phyloP scores from a whole-genome alignment of 2,329 filamentous ascomycete genomes.

The Albifimbria verrucaria region DNA sequence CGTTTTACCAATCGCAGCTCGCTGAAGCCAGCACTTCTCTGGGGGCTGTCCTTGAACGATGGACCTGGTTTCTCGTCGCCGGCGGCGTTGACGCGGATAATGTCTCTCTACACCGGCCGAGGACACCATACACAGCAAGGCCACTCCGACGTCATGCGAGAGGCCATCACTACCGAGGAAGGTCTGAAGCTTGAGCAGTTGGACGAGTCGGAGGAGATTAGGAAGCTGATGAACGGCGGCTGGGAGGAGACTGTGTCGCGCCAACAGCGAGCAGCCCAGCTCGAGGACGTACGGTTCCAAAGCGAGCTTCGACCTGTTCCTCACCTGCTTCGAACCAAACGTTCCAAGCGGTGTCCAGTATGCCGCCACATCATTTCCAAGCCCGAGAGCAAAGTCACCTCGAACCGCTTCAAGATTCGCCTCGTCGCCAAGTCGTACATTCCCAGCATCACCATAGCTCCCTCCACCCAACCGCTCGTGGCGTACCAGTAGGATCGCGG shows the following conservation, averaged over 20 bases:
- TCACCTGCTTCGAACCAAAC: slow-evolving; percentile 82
- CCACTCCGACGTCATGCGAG: slow-evolving; percentile 73
- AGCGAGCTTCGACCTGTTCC: slow-evolving; percentile 78
- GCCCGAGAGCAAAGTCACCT: slow-evolving; percentile 85
- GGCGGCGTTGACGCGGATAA: slow-evolving; percentile 78
- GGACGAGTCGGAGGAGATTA: slow-evolving; percentile 60
- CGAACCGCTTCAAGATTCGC: slow-evolving; percentile 88
- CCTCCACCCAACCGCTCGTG: slow-evolving; percentile 44
- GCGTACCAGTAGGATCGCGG: slow-evolving; percentile 31
- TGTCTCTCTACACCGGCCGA: slow-evolving; percentile 79
- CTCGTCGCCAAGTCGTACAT: slow-evolving; percentile 87
- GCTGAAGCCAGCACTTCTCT: slow-evolving; percentile 55
- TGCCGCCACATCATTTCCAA: slow-evolving; percentile 96
- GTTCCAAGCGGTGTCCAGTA: slow-evolving; percentile 86
- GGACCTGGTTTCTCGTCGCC: slow-evolving; percentile 66
- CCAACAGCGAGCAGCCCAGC: slow-evolving; percentile 46
- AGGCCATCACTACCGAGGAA: slow-evolving; percentile 68
- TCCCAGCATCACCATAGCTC: slow-evolving; percentile 72
- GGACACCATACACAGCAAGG: slow-evolving; percentile 60
- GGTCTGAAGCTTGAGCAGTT: slow-evolving; percentile 64
- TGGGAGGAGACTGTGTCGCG: slow-evolving; percentile 60
- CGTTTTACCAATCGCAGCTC: slow-evolving; percentile 81
- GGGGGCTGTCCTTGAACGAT: slow-evolving; percentile 37
- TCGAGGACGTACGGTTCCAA: slow-evolving; percentile 59
- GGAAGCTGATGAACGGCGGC: slow-evolving; percentile 54